Base-by-base conservation (phyloP, 345 rosid species). In the Nasturtium officinale region DNA sequence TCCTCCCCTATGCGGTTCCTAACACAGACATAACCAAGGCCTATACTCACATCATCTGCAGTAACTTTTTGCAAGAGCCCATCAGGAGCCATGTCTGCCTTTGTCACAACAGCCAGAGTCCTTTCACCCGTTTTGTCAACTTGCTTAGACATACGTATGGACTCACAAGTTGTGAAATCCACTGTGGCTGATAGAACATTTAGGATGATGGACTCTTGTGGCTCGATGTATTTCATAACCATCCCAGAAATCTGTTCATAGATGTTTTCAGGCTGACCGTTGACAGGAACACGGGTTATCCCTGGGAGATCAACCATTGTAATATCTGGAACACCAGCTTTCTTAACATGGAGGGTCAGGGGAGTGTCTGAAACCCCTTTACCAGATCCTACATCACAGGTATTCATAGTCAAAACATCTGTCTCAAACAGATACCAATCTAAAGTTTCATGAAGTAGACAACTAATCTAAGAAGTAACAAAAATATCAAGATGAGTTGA, bases 231-330 rank as follows among this genome's bases (percentile, higher is more conserved):
- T 64, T 81, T 85, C 84, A 75, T 77, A 0, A 87, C 84, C 63
- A 81, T 85, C 1, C 21, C 74, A 0, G 81, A 54, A 0, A 87
- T 80, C 70, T 85, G 87, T 20, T 87, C 89, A 8, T 85, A 82
- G 0, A 83, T 82, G 6, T 83, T 73, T 3, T 85, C 85, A 0
- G 92, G 87, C 45, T 87, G 92, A 0, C 86, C 87, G 1, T 79
- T 83, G 1, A 85, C 80, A 0, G 89, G 84, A 5, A 85, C 87
- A 6, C 87, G 62, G 0, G 87, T 85, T 37, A 87, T 87, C 1
- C 92, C 87, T 0, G 89, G 25, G 25, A 23, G 83, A 77, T 87
- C 91, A 3, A 87, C 85, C 86, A 85, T 85, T 4, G 85, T 85
- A 5, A 87, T 73, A 76, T 87, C 89, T 5, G 86, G 89, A n/a